Evolutionary conservation across 768 basidiomycete genomes (phyloP).

Genomic region (Pisolithus marmoratus): DNA sequence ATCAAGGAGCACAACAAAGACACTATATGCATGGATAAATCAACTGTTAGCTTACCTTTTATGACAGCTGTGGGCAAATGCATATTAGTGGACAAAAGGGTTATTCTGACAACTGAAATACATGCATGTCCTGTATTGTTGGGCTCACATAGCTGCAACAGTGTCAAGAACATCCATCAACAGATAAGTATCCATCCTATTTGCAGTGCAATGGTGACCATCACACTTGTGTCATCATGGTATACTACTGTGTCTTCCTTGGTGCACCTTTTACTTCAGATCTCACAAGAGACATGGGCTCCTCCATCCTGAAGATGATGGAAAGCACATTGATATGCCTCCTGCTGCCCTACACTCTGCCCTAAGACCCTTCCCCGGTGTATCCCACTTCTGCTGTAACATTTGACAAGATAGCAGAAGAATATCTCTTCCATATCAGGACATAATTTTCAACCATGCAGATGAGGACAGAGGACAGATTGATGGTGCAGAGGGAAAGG

Average conservation of each 20-base stretch:
- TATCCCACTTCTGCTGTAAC: slow-evolving; percentile 44
- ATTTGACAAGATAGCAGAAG: slow-evolving; percentile 59
- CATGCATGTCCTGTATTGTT: no score
- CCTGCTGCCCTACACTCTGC: slow-evolving; percentile 14
- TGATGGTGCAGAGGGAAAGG: slow-evolving; percentile 15
- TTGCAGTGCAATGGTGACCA: no score
- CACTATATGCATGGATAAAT: no score
- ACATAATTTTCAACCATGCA: slow-evolving; percentile 58
- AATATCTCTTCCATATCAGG: slow-evolving; percentile 65
- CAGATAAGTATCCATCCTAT: no score
- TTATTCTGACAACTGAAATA: no score
- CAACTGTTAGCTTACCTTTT: no score
- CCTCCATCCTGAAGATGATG: slow-evolving; percentile 42
- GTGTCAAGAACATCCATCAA: no score
- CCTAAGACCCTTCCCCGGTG: slow-evolving; percentile 16
- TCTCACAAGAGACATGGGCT: slow-evolving; percentile 27
- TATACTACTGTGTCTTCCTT: slow-evolving; percentile 45
- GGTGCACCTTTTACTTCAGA: slow-evolving; percentile 39
- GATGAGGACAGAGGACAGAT: slow-evolving; percentile 24
- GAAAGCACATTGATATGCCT: not conserved
- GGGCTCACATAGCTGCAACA: no score
- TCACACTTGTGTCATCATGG: slow-evolving; percentile 15
- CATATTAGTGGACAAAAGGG: no score
- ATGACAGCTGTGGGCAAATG: no score
- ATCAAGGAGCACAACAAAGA: no score